phyloP scores from a whole-genome alignment of 768 basidiomycete species.

The Pisolithus microcarpus region DNA sequence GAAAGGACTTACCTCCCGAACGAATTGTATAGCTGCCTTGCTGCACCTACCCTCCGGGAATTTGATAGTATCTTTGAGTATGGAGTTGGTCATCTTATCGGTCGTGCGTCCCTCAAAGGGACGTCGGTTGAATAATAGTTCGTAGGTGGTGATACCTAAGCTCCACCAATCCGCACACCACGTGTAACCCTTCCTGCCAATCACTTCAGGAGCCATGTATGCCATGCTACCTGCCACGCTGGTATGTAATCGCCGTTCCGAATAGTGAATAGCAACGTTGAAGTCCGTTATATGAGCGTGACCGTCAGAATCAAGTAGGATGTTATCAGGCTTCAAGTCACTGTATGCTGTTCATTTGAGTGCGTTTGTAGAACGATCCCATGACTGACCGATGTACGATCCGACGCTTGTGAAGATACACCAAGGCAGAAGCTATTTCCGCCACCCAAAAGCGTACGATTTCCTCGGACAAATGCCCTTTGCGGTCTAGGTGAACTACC shows the following conservation, averaged over 20 bases:
- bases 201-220: constrained; percentile 99
- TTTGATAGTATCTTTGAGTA: constrained; percentile 68
- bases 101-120: constrained; percentile 89
- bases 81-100: constrained; percentile 83
- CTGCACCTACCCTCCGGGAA: constrained; percentile 77
- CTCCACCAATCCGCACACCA: constrained; percentile 97
- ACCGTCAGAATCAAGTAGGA: constrained; percentile 86
- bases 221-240: constrained; percentile 98
- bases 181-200: constrained; percentile 85
- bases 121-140: constrained; percentile 74
- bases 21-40: constrained; percentile 53
- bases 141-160: constrained; percentile 83
- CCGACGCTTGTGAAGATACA: constrained; percentile 83
- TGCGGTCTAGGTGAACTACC: constrained; percentile 79
- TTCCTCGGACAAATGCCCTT: constrained; percentile 57
- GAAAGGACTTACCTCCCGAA: constrained; percentile 54
- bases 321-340: constrained; percentile 96
- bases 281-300: constrained; percentile 98
- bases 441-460: constrained; percentile 83
- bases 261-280: constrained; percentile 98
- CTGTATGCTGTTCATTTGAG: constrained; percentile 33
- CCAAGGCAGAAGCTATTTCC: constrained; percentile 77
- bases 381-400: constrained; percentile 85
- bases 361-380: constrained; percentile 1
- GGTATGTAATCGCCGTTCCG: constrained; percentile 78